Conservation (phyloP, 106 monocot species). For the Acanthochlamys bracteata region DNA sequence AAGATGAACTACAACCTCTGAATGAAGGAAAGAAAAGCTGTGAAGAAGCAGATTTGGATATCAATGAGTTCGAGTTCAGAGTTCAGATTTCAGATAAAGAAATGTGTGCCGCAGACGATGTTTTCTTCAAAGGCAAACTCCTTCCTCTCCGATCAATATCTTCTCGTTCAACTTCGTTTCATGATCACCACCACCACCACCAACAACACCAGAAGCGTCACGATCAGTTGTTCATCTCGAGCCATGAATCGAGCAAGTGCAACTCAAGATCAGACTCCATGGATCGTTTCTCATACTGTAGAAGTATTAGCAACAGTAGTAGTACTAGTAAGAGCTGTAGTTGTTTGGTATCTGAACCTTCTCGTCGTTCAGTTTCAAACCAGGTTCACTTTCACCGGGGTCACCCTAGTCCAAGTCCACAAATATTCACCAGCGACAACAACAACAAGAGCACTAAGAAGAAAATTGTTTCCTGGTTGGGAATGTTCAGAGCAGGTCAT, state of each 20-base stretch:
- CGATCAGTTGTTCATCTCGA: not conserved
- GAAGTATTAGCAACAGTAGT: constrained; percentile 13
- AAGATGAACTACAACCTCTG: too few relatives aligned
- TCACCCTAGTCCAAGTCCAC: constrained; percentile 28
- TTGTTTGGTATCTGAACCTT: constrained; percentile 1
- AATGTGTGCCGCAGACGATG: constrained; percentile 1
- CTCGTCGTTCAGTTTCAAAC: constrained; percentile 7
- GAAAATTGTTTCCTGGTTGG: not conserved
- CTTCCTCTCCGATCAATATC: not conserved
- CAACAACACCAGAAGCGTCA: not conserved
- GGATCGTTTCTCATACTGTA: constrained; percentile 5
- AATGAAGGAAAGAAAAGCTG: too few relatives aligned
- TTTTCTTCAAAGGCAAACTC: not conserved
- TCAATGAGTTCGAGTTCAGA: not conserved
- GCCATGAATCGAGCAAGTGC: not conserved
- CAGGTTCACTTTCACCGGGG: constrained; percentile 16
- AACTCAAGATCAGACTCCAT: constrained; percentile 6
- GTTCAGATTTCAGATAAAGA: not conserved
- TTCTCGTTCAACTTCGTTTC: too few relatives aligned
- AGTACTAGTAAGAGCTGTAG: constrained; percentile 18
- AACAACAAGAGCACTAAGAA: constrained; percentile 1
- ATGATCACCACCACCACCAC: too few relatives aligned
- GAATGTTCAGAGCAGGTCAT: constrained; percentile 19
- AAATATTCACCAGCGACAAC: not conserved
- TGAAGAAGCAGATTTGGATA: too few relatives aligned